Evolutionary conservation across 2,329 filamentous ascomycete genomes (phyloP), one percentile per base, ranked within the genome.

Genomic region (Pseudocercospora fuligena): DNA sequence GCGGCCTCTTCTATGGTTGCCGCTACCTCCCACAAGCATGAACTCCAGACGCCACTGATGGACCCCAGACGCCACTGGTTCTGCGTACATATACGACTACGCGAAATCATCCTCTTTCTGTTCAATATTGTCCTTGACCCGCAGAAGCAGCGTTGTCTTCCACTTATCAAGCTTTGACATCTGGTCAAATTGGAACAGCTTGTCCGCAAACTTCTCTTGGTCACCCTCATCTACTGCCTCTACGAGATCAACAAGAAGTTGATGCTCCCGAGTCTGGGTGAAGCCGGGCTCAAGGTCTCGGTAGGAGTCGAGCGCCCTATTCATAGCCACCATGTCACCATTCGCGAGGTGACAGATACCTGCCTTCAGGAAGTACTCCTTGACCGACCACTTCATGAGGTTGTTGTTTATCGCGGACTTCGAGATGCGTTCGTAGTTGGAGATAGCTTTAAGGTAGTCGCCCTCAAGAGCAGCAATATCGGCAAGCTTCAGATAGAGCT

Each of bases 101-200:
- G 89, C 89, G 74, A 91, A 91, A 74, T 91, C 89, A 71, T 91
- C 89, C 47, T 84, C 87, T 70, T 85, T 83, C 76, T 88, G 86
- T 81, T 94, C 90, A 74, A 97, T 96, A 62, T 85, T 85, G 74
- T 90, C 89, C 89, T 97, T 97, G 75, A 97, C 86, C 73, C 89
- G 87, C 76, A 97, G 82, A 69, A 97, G 80, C 65, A 97, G 83
- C 33, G 90, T 92, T 60, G 92, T 97, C 90, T 97, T 97, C 94
- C 94, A 98, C 83, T 94, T 95, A 78, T 97, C 94, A 76, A 98
- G 82, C 84, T 95, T 95, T 82, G 90, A 95, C 82, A 97, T 85
- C 82, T 96, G 92, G 79, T 97, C 93, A 77, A 88, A 98, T 78
- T 94, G 89, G 84, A 91, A 97, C 70, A 95, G 81, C 79, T 94